phyloP scores from a whole-genome alignment of 768 basidiomycete genomes.

The Candolleomyces efflorescens region DNA sequence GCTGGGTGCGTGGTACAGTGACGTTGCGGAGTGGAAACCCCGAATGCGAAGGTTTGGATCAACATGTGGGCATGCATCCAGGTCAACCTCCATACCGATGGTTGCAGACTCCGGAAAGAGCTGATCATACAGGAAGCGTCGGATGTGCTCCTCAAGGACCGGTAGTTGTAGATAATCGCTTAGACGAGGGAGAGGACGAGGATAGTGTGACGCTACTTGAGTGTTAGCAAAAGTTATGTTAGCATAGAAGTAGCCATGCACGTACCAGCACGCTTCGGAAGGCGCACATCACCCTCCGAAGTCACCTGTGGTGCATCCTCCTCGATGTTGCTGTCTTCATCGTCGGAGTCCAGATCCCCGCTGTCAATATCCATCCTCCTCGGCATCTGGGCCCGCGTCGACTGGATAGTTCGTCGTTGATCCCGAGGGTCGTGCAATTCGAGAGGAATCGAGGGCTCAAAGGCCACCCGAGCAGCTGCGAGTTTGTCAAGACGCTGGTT shows the following conservation, averaged over 20 bases:
- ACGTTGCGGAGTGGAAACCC: conserved; percentile 2
- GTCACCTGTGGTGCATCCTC: no score
- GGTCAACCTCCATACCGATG: background rate
- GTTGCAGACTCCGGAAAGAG: background rate
- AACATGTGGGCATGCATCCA: background rate
- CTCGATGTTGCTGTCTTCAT: no score
- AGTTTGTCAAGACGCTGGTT: conserved; percentile 18
- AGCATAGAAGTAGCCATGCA: no score
- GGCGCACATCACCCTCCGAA: no score
- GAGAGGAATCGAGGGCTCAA: no score
- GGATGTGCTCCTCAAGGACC: background rate
- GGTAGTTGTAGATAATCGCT: background rate
- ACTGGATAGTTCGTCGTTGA: no score
- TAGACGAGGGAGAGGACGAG: background rate
- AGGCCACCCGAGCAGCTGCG: conserved; percentile 1
- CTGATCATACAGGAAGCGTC: background rate
- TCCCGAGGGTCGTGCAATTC: background rate
- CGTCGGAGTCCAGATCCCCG: no score
- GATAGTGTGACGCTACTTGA: no score
- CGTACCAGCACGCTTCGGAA: no score
- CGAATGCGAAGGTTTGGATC: background rate
- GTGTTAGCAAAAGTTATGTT: background rate
- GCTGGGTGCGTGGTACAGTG: conserved; percentile 12
- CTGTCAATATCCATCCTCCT: no score
- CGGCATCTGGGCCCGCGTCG: no score